These are phyloP conservation scores for Citrus glauca DNA, from an alignment of 345 rosid species.

Conservation along the genomic window DNA sequence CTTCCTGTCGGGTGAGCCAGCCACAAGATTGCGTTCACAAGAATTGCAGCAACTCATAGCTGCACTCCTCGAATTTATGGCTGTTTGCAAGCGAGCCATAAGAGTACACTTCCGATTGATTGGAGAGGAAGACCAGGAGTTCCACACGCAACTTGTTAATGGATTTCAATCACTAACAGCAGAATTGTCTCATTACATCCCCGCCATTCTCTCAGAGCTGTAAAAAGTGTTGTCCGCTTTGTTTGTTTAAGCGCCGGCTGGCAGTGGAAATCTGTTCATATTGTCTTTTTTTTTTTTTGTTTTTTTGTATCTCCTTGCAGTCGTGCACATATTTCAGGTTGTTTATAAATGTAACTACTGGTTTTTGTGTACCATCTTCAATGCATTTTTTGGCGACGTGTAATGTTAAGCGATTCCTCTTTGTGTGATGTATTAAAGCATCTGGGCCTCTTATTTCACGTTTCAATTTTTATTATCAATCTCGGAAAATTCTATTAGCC, in stretches of 20 bases:
- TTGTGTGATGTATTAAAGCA: neutral
- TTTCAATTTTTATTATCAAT: neutral
- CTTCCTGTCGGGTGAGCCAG: conserved; percentile 96
- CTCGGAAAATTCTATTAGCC: too few species aligned
- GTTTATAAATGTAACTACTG: conserved; percentile 14
- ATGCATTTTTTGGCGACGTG: neutral
- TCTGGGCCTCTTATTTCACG: neutral
- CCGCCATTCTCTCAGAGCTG: conserved; percentile 96
- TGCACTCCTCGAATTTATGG: conserved; percentile 97
- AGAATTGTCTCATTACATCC: conserved; percentile 93
- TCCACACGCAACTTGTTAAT: conserved; percentile 97
- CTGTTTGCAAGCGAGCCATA: conserved; percentile 96
- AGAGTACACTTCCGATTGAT: conserved; percentile 90
- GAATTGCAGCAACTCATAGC: conserved; percentile 98
- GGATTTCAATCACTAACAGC: conserved; percentile 99
- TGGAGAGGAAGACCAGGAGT: conserved; percentile 97
- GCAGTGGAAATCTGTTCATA: neutral
- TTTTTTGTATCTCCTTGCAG: neutral
- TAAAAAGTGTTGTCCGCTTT: conserved; percentile 21
- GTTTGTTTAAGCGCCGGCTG: neutral
- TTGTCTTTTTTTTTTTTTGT: neutral
- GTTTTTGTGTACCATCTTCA: conserved; percentile 12
- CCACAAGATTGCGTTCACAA: conserved; percentile 91
- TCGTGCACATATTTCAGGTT: conserved; percentile 15
- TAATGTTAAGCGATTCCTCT: neutral